phyloP scores from a whole-genome alignment of 768 basidiomycete species.

The Ramaria rubella region DNA sequence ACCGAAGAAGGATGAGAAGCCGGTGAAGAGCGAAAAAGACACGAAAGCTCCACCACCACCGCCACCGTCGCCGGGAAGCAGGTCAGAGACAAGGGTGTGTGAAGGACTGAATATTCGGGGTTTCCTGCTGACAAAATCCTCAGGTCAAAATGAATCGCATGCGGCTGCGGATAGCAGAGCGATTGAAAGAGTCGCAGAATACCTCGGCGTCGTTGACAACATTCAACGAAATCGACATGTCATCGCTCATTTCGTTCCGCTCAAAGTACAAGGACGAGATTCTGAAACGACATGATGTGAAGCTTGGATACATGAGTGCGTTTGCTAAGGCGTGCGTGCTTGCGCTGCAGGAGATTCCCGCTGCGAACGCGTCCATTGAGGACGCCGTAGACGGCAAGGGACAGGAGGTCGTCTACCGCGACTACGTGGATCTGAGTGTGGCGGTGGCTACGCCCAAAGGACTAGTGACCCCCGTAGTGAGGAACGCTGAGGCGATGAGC shows the following conservation, averaged over 20 bases:
- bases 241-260: constrained; percentile 87
- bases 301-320: constrained; percentile 97
- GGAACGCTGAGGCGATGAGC: constrained; percentile 82
- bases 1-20: constrained; percentile 31
- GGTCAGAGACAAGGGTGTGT: constrained; percentile 81
- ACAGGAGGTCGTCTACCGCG: constrained; percentile 87
- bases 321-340: constrained; percentile 84
- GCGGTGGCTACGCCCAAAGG: constrained; percentile 98
- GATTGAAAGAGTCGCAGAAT: constrained; percentile 97
- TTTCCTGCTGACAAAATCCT: not conserved
- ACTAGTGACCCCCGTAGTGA: constrained; percentile 90
- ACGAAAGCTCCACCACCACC: constrained; percentile 19
- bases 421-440: constrained; percentile 90
- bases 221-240: constrained; percentile 99
- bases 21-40: constrained; percentile 31
- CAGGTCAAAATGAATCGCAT: constrained; percentile 99
- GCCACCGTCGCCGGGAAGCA: constrained; percentile 41
- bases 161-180: constrained; percentile 94
- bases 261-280: constrained; percentile 89
- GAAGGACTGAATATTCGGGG: not conserved
- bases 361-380: constrained; percentile 91
- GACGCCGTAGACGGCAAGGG: constrained; percentile 43
- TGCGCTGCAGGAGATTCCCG: constrained; percentile 86
- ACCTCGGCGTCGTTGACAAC: constrained; percentile 94
- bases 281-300: constrained; percentile 88